Evolutionary conservation across 805 yeast species (phyloP).

Genomic region (Starmerella ratchasimensis): DNA sequence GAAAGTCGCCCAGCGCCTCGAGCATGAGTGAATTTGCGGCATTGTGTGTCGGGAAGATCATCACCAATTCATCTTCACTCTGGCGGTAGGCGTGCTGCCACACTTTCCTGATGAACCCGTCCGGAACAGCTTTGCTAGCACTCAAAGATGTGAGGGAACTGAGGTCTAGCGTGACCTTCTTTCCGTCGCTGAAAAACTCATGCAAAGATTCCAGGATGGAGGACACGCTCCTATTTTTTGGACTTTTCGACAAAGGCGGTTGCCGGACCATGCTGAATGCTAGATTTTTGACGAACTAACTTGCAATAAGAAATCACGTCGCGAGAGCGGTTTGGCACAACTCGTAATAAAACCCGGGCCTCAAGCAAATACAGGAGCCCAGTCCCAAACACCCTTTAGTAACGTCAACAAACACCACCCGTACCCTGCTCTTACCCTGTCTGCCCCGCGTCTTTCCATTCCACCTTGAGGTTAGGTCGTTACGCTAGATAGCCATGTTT

Average conservation of each 20-base stretch:
- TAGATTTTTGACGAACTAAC: too few relatives aligned
- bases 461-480: too few relatives aligned
- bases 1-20: conserved; percentile 25
- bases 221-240: conserved; percentile 24
- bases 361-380: too few relatives aligned
- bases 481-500: too few relatives aligned
- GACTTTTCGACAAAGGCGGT: conserved; percentile 23
- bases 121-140: conserved; percentile 25
- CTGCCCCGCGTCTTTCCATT: too few relatives aligned
- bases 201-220: conserved; percentile 26
- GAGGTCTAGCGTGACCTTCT: conserved; percentile 20
- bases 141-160: conserved; percentile 25
- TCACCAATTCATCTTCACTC: conserved; percentile 30
- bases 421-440: too few relatives aligned
- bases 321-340: too few relatives aligned
- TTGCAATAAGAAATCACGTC: too few relatives aligned
- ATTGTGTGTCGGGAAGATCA: conserved; percentile 24
- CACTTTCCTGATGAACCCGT: conserved; percentile 23
- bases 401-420: too few relatives aligned
- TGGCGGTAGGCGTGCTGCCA: conserved; percentile 31
- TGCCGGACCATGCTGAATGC: background rate
- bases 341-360: too few relatives aligned
- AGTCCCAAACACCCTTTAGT: too few relatives aligned
- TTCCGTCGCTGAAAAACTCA: conserved; percentile 22
- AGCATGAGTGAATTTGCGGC: conserved; percentile 25